Evolutionary conservation across 768 basidiomycete genomes (phyloP).

Genomic region (Crassisporium funariophilum): DNA sequence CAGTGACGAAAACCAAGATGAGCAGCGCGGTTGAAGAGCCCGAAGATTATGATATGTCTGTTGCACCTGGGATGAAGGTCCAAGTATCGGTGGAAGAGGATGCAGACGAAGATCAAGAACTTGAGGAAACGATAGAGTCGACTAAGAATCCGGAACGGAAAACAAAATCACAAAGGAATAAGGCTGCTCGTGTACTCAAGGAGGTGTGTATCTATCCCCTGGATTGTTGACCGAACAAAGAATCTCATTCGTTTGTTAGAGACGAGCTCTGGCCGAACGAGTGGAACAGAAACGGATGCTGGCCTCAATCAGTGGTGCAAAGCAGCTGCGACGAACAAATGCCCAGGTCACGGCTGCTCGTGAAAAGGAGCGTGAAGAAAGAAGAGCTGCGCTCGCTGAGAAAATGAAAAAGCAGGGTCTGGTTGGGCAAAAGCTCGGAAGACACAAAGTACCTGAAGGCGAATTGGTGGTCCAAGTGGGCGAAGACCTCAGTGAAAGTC

Average conservation of each 20-base stretch:
- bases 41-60: constrained; percentile 34
- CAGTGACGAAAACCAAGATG: constrained; percentile 56
- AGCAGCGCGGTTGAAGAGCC: constrained; percentile 44
- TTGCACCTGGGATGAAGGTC: constrained; percentile 68
- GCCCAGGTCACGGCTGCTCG: constrained; percentile 37
- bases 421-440: constrained; percentile 77
- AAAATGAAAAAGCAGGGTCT: constrained; percentile 62
- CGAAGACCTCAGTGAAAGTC: constrained; percentile 84
- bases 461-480: constrained; percentile 85
- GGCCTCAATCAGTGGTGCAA: constrained; percentile 57
- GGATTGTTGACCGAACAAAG: background rate
- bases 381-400: constrained; percentile 45
- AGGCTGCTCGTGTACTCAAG: constrained; percentile 61
- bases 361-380: constrained; percentile 44
- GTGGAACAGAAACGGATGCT: constrained; percentile 62
- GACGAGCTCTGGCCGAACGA: constrained; percentile 62
- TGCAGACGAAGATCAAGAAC: background rate
- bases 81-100: constrained; percentile 31
- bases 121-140: constrained; percentile 29
- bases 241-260: constrained; percentile 38
- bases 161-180: constrained; percentile 59
- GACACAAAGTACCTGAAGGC: constrained; percentile 69
- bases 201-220: constrained; percentile 49
- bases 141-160: constrained; percentile 45
- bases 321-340: constrained; percentile 48